Conservation (phyloP, 495 filamentous ascomycete species). For the Penicillium bovifimosum region DNA sequence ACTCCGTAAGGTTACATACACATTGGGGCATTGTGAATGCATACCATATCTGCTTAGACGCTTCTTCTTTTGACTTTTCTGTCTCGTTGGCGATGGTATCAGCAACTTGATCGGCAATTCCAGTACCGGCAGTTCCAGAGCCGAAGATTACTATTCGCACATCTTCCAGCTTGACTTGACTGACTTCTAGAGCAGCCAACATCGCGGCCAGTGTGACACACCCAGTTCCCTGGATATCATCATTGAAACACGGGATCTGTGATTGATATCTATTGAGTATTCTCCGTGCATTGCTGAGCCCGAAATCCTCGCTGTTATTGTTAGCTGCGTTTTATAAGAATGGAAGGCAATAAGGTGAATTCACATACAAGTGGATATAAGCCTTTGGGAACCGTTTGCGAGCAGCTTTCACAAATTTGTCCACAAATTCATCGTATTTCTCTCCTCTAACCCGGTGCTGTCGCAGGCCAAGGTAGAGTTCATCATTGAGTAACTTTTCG, state of each 20-base stretch:
- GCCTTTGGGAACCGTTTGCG: constrained; percentile 69
- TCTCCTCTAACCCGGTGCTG: constrained; percentile 60
- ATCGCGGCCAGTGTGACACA: constrained; percentile 82
- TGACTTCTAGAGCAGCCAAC: constrained; percentile 65
- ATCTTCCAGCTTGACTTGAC: constrained; percentile 59
- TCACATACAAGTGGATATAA: constrained; percentile 69
- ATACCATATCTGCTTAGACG: constrained; percentile 75
- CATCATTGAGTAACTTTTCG: constrained; percentile 66
- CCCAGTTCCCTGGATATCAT: constrained; percentile 87
- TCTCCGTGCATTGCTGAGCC: constrained; percentile 52
- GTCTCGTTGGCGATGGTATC: constrained; percentile 70
- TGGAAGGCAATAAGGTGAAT: background rate
- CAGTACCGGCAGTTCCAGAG: constrained; percentile 78
- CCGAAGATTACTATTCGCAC: constrained; percentile 71
- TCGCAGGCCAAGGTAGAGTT: constrained; percentile 73
- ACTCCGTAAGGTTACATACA: too few species aligned
- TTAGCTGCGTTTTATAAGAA: background rate
- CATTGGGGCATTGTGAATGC: too few species aligned
- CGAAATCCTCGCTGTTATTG: constrained; percentile 50
- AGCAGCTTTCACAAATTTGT: constrained; percentile 62
- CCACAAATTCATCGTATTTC: constrained; percentile 75
- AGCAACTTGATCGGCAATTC: constrained; percentile 77
- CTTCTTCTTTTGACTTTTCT: constrained; percentile 64
- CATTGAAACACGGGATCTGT: constrained; percentile 79
- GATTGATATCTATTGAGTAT: constrained; percentile 70